These are phyloP conservation scores for Scutellaria galericulata DNA, from an alignment of 257 asterid genomes.

Conservation along the genomic window DNA sequence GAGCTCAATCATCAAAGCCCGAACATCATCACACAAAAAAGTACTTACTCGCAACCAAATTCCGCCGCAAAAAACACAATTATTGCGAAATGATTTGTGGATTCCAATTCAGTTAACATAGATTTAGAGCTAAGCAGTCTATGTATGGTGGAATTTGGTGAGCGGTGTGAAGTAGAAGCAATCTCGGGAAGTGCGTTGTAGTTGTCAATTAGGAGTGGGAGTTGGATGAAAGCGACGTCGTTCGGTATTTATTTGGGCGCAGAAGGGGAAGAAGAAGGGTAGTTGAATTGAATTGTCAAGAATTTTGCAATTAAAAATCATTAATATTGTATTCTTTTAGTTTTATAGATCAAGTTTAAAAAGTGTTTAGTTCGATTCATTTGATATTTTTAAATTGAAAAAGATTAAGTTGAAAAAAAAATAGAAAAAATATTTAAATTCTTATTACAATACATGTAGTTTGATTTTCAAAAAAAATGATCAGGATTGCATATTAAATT, in stretches of 20 bases:
- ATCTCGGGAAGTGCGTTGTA: slow-evolving; percentile 55
- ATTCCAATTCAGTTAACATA: slow-evolving; percentile 4
- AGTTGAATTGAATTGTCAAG: slow-evolving; percentile 33
- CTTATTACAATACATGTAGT: no score
- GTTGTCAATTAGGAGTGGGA: slow-evolving; percentile 38
- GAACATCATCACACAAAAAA: slow-evolving; percentile 22
- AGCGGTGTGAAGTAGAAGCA: slow-evolving; percentile 54
- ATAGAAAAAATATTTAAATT: no score
- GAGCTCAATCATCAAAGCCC: slow-evolving; percentile 33
- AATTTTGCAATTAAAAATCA: no score
- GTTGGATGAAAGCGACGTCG: slow-evolving; percentile 63
- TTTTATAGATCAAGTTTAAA: background rate
- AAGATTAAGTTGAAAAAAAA: no score
- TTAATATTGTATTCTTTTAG: background rate
- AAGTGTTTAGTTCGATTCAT: no score
- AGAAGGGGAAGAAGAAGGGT: slow-evolving; percentile 33
- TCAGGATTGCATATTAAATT: no score
- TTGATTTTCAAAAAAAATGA: no score
- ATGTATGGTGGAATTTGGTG: slow-evolving; percentile 25
- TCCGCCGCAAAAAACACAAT: slow-evolving; percentile 11
- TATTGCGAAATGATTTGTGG: slow-evolving; percentile 28
- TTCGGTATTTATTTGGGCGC: slow-evolving; percentile 38
- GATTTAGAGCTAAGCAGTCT: slow-evolving; percentile 46
- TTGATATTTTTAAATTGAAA: no score
- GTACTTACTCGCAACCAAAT: slow-evolving; percentile 1